A percentile compares a stretch with the other conserved stretches of the same genome.
phyloP scores from a whole-genome alignment of 2,329 filamentous ascomycete genomes.

The Ascochyta clinopodiicola region DNA sequence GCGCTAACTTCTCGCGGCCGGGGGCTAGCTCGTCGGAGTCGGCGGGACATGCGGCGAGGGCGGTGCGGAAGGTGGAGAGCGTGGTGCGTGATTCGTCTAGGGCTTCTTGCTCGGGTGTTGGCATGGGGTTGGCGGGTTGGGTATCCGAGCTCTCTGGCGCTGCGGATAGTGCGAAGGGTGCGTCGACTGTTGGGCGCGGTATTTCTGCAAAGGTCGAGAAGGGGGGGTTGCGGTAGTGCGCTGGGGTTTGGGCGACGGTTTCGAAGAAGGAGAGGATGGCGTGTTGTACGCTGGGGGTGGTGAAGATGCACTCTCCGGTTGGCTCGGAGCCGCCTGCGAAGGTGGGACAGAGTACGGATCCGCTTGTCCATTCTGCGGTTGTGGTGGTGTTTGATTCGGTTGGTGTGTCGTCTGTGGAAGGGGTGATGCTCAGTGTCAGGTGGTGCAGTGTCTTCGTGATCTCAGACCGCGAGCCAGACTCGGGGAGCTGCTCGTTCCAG shows the following conservation, averaged over 20 bases:
- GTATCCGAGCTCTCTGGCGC: not conserved
- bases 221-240: constrained; percentile 43
- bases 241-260: constrained; percentile 58
- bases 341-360: constrained; percentile 50
- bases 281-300: constrained; percentile 56
- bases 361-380: constrained; percentile 18
- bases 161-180: constrained; percentile 21
- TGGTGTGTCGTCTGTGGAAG: not conserved
- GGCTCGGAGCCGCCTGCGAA: constrained; percentile 70
- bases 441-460: constrained; percentile 17
- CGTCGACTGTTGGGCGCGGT: constrained; percentile 25
- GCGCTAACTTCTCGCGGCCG: constrained; percentile 28
- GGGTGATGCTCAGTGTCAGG: constrained; percentile 8
- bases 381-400: not conserved
- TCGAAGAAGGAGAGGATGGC: constrained; percentile 68
- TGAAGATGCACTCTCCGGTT: constrained; percentile 68
- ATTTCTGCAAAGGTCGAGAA: constrained; percentile 21
- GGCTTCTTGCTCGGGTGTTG: constrained; percentile 28
- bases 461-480: not conserved
- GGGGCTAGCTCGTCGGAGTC: constrained; percentile 19
- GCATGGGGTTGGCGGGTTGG: constrained; percentile 13
- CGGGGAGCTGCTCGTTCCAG: constrained; percentile 23
- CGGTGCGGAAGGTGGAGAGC: constrained; percentile 24
- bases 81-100: constrained; percentile 21
- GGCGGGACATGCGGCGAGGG: constrained; percentile 28